Base-by-base conservation (phyloP, 2,329 filamentous ascomycete species). In the Diaporthe eres region DNA sequence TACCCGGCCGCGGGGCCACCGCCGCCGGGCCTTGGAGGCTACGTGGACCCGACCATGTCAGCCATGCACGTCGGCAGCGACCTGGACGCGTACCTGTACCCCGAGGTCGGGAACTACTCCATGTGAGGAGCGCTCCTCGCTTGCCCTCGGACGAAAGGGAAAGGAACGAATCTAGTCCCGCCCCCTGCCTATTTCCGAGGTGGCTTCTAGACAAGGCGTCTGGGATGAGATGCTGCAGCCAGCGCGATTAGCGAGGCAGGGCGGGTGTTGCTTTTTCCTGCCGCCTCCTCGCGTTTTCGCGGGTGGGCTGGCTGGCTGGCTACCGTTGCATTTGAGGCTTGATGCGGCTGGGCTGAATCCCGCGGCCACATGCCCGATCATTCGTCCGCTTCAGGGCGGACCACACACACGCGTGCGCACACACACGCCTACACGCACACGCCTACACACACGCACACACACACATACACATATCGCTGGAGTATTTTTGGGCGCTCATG, bases 81-180 rank as follows among this genome's bases (percentile, higher is more conserved):
- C 67, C 76, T 82, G 76, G 81, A 83, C 71, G 76, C 82, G 58
- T 83, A 79, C 78, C 77, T 82, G 74, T 83, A 82, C 71, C 77
- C 80, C 25, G 80, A 82, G 70, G 77, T 83, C 77, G 67, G 77
- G 49, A 63, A 37, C 28, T 80, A 78, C 74, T 63, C 78, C 53
- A 72, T 81, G 55, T 80, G 67, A 79, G n/a, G 28, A 39, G 37
- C 10, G 17, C 10, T 17, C 25, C 5, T 10, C 2, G 28, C 5
- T 3, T 22, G 17, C 51, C 22, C 12, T 44, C 53, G 19, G 25
- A 28, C 5, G 25, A 12, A 60, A 60, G 10, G 9, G 4, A 39
- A 1, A 39, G 2, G 2, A 17, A 15, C 60, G 25, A 44, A 28
- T 47, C 19, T 12, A 3, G 19, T 8, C 15, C 15, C 31, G 19